Evolutionary conservation across 257 asterid species (phyloP).

Genomic region (Gentiana dahurica): DNA sequence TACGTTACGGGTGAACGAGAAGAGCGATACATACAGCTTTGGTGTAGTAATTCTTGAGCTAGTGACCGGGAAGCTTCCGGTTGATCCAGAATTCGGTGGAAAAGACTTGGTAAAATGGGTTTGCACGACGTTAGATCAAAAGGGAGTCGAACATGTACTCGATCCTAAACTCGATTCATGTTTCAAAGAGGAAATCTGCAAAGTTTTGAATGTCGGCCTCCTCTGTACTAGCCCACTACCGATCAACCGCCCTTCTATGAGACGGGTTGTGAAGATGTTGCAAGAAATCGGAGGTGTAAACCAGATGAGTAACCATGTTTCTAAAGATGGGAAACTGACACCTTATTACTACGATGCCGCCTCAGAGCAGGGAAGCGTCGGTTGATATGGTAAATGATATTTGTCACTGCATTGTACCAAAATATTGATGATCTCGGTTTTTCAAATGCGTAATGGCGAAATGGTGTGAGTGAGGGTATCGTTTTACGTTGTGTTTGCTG

Average conservation of each 20-base stretch:
- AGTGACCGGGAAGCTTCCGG: constrained; percentile 63
- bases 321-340: constrained; percentile 70
- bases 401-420: background rate
- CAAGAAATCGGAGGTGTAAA: constrained; percentile 48
- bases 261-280: constrained; percentile 82
- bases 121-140: constrained; percentile 74
- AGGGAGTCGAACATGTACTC: constrained; percentile 63
- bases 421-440: background rate
- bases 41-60: constrained; percentile 82
- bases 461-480: too few relatives aligned
- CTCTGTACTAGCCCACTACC: constrained; percentile 95
- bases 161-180: constrained; percentile 80
- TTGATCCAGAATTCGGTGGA: constrained; percentile 88
- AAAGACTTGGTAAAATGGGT: constrained; percentile 93
- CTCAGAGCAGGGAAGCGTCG: constrained; percentile 61
- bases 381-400: constrained; percentile 13
- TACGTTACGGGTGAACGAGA: constrained; percentile 87
- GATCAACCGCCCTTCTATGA: constrained; percentile 89
- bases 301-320: constrained; percentile 18
- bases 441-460: background rate
- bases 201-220: constrained; percentile 70
- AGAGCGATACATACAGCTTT: constrained; percentile 90
- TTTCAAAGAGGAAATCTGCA: constrained; percentile 76
- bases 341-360: constrained; percentile 80
- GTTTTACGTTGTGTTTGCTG: too few relatives aligned